Conservation (phyloP, 75 land plant genomes). For the Gnetum montanum region DNA sequence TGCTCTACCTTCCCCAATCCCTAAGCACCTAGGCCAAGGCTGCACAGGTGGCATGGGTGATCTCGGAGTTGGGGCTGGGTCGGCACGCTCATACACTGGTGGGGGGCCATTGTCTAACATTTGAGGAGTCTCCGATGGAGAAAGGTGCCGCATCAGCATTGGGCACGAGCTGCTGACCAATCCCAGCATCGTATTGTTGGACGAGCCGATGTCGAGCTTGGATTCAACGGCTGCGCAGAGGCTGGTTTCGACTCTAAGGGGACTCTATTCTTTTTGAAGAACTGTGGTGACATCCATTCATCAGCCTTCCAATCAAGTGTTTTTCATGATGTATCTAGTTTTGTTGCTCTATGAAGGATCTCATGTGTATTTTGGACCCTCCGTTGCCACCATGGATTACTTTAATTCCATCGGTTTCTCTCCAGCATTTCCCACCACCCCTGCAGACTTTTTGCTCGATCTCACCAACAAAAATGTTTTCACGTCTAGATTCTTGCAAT, state of each 20-base stretch:
- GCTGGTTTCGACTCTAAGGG: constrained; percentile 20
- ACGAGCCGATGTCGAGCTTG: constrained; percentile 57
- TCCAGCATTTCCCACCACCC: constrained; percentile 60
- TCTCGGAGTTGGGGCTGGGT: constrained; percentile 53
- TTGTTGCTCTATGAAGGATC: constrained; percentile 60
- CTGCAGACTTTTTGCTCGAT: constrained; percentile 86
- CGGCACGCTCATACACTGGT: constrained; percentile 29
- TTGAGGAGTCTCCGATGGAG: constrained; percentile 51
- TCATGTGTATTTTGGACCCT: constrained; percentile 48
- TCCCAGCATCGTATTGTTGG: constrained; percentile 41
- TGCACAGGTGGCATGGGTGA: constrained; percentile 39
- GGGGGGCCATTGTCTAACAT: constrained; percentile 20
- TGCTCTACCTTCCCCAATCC: constrained; percentile 41
- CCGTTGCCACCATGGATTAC: constrained; percentile 41
- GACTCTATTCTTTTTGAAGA: constrained; percentile 44
- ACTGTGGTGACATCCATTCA: constrained; percentile 69
- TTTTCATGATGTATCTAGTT: constrained; percentile 52
- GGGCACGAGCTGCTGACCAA: constrained; percentile 53
- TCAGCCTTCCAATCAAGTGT: constrained; percentile 76
- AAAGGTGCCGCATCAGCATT: constrained; percentile 47
- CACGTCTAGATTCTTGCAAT: no score
- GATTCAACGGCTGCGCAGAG: constrained; percentile 51
- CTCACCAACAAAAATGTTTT: no score
- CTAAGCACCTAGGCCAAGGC: constrained; percentile 20
- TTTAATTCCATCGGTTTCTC: constrained; percentile 48